These are phyloP conservation scores for Neurospora sp. DNA, from an alignment of 495 filamentous ascomycete genomes.

Conservation along the genomic window DNA sequence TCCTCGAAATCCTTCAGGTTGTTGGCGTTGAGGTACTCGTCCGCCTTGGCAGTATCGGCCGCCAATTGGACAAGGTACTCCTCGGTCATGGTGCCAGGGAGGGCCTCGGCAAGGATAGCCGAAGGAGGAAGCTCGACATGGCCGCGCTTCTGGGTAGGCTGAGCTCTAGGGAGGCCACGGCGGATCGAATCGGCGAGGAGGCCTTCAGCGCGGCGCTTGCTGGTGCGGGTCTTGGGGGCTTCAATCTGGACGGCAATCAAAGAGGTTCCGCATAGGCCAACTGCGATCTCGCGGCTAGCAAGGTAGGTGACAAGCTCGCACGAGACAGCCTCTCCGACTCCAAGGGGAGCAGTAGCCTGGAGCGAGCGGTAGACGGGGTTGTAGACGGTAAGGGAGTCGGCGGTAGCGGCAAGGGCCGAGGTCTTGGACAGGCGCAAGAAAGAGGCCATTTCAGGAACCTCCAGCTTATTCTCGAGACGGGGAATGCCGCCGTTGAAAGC, in stretches of 20 bases:
- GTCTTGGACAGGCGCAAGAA: constrained; percentile 44
- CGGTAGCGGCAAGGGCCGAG: constrained; percentile 36
- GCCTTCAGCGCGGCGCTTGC: constrained; percentile 54
- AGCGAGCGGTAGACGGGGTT: constrained; percentile 59
- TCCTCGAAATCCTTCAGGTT: constrained; percentile 45
- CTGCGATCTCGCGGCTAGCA: constrained; percentile 49
- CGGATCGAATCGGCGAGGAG: constrained; percentile 64
- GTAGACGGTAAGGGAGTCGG: constrained; percentile 41
- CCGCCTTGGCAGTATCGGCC: constrained; percentile 29
- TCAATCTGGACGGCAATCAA: constrained; percentile 56
- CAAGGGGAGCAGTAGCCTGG: constrained; percentile 42
- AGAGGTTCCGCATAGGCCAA: constrained; percentile 46
- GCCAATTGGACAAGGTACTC: constrained; percentile 26
- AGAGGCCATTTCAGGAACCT: constrained; percentile 29
- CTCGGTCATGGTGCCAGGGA: constrained; percentile 29
- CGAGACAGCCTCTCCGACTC: constrained; percentile 12
- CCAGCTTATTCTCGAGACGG: constrained; percentile 28
- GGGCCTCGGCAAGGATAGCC: constrained; percentile 23
- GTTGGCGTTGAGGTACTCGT: constrained; percentile 32
- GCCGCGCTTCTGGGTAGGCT: constrained; percentile 4
- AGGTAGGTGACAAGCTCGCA: constrained; percentile 50
- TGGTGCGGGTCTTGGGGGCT: constrained; percentile 44
- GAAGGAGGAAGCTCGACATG: constrained; percentile 11
- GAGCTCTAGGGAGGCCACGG: constrained; percentile 32
- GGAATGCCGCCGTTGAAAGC: constrained; percentile 41